Evolutionary conservation across 2,329 filamentous ascomycete species (phyloP).

Genomic region (Stachybotrys chartarum): DNA sequence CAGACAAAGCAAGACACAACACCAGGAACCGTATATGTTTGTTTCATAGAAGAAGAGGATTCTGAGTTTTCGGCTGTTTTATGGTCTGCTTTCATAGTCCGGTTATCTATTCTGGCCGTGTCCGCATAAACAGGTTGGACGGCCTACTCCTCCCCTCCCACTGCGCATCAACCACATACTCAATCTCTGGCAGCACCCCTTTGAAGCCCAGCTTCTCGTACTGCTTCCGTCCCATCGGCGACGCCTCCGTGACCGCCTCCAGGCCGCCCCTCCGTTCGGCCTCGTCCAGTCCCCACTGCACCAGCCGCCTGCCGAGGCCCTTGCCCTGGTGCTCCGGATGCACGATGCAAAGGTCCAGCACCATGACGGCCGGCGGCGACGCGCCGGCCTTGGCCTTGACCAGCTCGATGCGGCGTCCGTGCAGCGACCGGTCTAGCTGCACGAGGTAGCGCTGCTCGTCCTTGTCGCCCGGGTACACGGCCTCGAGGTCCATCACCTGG

Average conservation of each 20-base stretch:
- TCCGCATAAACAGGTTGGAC: constrained; percentile 41
- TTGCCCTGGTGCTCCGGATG: constrained; percentile 44
- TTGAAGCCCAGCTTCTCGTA: constrained; percentile 40
- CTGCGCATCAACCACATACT: constrained; percentile 34
- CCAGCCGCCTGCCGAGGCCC: constrained; percentile 37
- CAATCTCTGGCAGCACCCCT: constrained; percentile 31
- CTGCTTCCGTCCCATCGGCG: constrained; percentile 37
- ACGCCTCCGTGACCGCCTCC: constrained; percentile 38
- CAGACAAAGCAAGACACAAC: no score
- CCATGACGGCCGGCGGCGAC: constrained; percentile 37
- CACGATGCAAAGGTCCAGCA: constrained; percentile 43
- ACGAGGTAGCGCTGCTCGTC: constrained; percentile 36
- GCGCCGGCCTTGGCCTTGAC: constrained; percentile 30
- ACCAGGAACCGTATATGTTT: no score
- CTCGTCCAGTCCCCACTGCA: constrained; percentile 40
- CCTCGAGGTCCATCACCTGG: constrained; percentile 20
- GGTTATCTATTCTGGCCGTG: constrained; percentile 10
- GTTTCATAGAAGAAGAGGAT: no score
- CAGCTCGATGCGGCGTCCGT: constrained; percentile 32
- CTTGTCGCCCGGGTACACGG: constrained; percentile 34
- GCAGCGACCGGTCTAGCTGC: constrained; percentile 37
- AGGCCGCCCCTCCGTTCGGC: constrained; percentile 29
- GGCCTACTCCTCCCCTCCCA: constrained; percentile 28
- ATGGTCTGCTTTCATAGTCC: background rate
- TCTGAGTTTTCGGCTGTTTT: background rate